phyloP scores from a whole-genome alignment of 345 rosid genomes.

The Salix caprea region DNA sequence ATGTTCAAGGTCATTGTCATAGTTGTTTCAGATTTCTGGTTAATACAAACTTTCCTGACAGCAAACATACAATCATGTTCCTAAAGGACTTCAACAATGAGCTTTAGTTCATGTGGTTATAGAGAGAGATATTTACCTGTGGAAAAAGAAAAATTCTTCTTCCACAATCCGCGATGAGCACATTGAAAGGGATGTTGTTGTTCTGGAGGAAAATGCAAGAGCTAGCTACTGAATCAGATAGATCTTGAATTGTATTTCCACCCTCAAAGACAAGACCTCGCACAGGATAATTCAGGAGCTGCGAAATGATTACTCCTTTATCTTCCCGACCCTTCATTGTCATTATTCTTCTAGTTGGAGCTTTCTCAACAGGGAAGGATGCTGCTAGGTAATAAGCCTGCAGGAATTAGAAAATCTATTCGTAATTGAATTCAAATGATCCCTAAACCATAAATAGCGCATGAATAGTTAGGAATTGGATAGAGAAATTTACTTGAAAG shows the following conservation, averaged over 20 bases:
- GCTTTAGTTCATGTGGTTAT: neutral
- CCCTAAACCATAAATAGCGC: neutral
- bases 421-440: neutral
- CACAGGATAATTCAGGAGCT: constrained; percentile 70
- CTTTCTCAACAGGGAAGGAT: constrained; percentile 85
- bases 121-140: constrained; percentile 47
- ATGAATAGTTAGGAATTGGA: no score
- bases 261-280: constrained; percentile 81
- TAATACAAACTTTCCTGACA: no score
- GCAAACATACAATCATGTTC: no score
- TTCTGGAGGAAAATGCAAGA: constrained; percentile 84
- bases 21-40: no score
- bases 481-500: constrained; percentile 60
- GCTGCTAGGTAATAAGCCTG: constrained; percentile 84
- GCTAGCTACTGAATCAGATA: constrained; percentile 53
- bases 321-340: constrained; percentile 20
- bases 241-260: constrained; percentile 55
- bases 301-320: constrained; percentile 52
- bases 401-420: neutral
- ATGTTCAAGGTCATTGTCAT: no score
- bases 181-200: constrained; percentile 81
- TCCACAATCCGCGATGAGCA: constrained; percentile 78
- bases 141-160: constrained; percentile 69
- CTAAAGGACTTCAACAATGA: neutral
- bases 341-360: constrained; percentile 49